Conservation (phyloP, 1,284 basidiomycete genomes). For the Trichosporon asahii region DNA sequence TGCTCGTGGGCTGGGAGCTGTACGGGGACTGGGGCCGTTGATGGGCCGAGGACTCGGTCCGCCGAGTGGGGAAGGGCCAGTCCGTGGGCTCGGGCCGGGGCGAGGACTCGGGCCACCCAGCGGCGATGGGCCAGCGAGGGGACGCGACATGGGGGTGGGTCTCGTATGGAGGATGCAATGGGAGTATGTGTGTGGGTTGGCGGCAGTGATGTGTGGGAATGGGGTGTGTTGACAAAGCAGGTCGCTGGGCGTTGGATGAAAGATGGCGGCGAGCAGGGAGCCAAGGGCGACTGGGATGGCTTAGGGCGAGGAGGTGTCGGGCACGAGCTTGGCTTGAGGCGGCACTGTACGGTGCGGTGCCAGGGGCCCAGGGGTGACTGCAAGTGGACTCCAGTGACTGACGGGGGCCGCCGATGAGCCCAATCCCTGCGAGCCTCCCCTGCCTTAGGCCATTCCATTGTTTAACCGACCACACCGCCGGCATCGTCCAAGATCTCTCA, state of each 20-base stretch:
- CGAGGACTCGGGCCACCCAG: slow-evolving; percentile 16
- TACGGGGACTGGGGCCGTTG: slow-evolving; percentile 18
- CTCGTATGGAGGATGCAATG: neutral
- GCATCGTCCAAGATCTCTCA: neutral
- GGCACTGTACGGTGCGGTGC: neutral
- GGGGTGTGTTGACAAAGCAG: slow-evolving; percentile 3
- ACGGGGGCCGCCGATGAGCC: neutral
- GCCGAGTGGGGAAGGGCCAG: slow-evolving; percentile 5
- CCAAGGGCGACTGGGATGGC: neutral
- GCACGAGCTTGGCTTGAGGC: neutral
- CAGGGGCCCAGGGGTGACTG: neutral
- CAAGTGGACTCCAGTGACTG: no score
- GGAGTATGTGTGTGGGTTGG: neutral
- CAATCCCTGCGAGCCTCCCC: neutral
- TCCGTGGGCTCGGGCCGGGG: slow-evolving; percentile 12
- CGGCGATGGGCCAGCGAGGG: slow-evolving; percentile 20
- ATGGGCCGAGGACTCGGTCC: slow-evolving; percentile 17
- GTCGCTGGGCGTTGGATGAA: neutral
- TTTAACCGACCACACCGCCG: neutral
- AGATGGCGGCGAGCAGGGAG: neutral
- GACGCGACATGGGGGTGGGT: slow-evolving; percentile 15
- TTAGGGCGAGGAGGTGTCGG: neutral
- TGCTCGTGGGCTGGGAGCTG: slow-evolving; percentile 15
- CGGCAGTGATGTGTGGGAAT: neutral
- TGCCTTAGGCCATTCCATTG: neutral